Evolutionary conservation across 1,284 basidiomycete genomes (phyloP).

Genomic region (Tylopilus sp.): DNA sequence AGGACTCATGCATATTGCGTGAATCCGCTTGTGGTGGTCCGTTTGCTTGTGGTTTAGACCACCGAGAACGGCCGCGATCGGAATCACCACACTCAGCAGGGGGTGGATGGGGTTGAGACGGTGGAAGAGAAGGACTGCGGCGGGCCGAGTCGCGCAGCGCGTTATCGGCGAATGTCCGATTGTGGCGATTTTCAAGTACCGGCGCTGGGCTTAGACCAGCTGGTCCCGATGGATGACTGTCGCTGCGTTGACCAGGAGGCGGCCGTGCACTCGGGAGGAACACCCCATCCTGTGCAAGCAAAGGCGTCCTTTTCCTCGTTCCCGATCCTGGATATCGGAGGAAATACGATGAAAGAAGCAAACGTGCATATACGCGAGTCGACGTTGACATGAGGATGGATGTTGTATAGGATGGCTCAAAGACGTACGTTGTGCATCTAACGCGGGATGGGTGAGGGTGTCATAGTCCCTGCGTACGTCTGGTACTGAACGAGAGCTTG

Average conservation of each 20-base stretch:
- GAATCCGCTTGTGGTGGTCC: conserved; percentile 16
- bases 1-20: conserved; percentile 18
- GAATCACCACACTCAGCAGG: conserved; percentile 17
- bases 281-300: conserved; percentile 37
- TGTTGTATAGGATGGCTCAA: conserved; percentile 34
- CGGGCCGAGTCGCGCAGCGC: conserved; percentile 7
- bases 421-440: conserved; percentile 42
- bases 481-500: conserved; percentile 16
- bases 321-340: conserved; percentile 23
- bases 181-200: conserved; percentile 7
- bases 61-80: conserved; percentile 18
- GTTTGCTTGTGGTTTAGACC: conserved; percentile 15
- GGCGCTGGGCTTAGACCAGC: not conserved
- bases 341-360: conserved; percentile 12
- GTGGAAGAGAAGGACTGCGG: conserved; percentile 15
- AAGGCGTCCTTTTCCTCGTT: conserved; percentile 33
- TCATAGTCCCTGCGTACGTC: conserved; percentile 20
- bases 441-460: conserved; percentile 16
- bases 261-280: conserved; percentile 32
- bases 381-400: conserved; percentile 32
- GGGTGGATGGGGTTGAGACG: conserved; percentile 1
- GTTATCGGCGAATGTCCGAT: conserved; percentile 6
- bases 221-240: conserved; percentile 6
- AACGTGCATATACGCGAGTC: conserved; percentile 22
- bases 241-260: conserved; percentile 15